A percentile compares a stretch with the other conserved stretches of the same genome.
Evolutionary conservation across 2,329 filamentous ascomycete species (phyloP).

Genomic region (Venturia oleaginea): DNA sequence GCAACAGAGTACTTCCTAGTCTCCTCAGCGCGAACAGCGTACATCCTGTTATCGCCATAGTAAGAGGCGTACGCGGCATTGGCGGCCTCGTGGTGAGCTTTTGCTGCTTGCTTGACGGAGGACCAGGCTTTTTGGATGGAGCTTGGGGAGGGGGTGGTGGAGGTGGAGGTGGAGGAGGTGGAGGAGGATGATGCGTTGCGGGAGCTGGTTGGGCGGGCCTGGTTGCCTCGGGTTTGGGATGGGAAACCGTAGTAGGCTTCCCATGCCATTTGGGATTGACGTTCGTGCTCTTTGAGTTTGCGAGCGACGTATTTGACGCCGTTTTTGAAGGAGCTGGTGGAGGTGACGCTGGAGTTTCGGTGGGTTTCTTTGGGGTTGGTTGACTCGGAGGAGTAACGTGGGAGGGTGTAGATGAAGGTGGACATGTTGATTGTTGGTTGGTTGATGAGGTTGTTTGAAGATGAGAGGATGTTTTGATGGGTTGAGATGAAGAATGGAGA

Average conservation of each 20-base stretch:
- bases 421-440: neutral
- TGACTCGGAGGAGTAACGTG: neutral
- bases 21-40: neutral
- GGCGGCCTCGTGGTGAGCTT: slow-evolving; percentile 21
- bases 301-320: neutral
- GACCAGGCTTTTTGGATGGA: slow-evolving; percentile 17
- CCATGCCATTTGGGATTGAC: slow-evolving; percentile 6
- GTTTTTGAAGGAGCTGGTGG: neutral
- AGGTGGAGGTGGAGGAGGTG: neutral
- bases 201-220: neutral
- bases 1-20: neutral
- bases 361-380: neutral
- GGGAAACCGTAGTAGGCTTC: slow-evolving; percentile 9
- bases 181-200: neutral
- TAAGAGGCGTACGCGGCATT: slow-evolving; percentile 20
- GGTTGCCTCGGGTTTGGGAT: neutral
- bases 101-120: slow-evolving; percentile 19
- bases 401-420: slow-evolving; percentile 1
- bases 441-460: neutral
- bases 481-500: neutral
- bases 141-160: neutral
- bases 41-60: slow-evolving; percentile 17
- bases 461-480: neutral
- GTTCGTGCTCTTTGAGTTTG: slow-evolving; percentile 3
- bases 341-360: neutral